A percentile compares a stretch with the other conserved stretches of the same genome.
phyloP scores from a whole-genome alignment of 306 rosid genomes.

The Parietaria judaica region DNA sequence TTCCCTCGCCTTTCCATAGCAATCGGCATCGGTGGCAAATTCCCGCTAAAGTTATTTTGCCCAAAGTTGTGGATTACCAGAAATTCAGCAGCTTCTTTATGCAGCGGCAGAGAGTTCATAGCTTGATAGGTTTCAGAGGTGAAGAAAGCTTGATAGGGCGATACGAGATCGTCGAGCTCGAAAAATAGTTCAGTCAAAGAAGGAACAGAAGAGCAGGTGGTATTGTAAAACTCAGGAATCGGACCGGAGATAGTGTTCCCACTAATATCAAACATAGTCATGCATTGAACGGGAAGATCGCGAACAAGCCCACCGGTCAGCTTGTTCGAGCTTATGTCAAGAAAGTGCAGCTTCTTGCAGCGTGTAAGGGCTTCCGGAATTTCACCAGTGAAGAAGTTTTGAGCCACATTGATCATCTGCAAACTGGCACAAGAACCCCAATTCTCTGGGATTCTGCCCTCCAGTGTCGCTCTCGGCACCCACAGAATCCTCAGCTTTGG shows the following conservation, averaged over 20 bases:
- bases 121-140: constrained; percentile 25
- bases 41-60: constrained; percentile 45
- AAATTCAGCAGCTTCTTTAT: constrained; percentile 21
- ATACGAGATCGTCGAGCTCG: constrained; percentile 12
- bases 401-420: constrained; percentile 76
- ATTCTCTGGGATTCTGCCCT: constrained; percentile 40
- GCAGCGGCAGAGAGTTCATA: constrained; percentile 20
- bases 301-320: constrained; percentile 52
- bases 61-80: constrained; percentile 63
- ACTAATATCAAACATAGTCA: constrained; percentile 75
- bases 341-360: constrained; percentile 63
- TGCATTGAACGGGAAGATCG: constrained; percentile 59
- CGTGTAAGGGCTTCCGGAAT: constrained; percentile 38
- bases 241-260: constrained; percentile 52
- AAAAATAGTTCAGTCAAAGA: constrained; percentile 23
- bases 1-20: constrained; percentile 46
- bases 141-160: constrained; percentile 47
- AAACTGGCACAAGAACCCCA: constrained; percentile 68
- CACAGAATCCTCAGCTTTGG: constrained; percentile 71
- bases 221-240: constrained; percentile 39
- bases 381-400: constrained; percentile 54
- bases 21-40: constrained; percentile 47
- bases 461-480: constrained; percentile 77
- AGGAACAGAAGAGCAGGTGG: constrained; percentile 28
- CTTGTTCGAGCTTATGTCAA: constrained; percentile 57